Evolutionary conservation across 305 asterid genomes (phyloP), one percentile per base, ranked within the genome.

Genomic region (Euphrasia arctica): DNA sequence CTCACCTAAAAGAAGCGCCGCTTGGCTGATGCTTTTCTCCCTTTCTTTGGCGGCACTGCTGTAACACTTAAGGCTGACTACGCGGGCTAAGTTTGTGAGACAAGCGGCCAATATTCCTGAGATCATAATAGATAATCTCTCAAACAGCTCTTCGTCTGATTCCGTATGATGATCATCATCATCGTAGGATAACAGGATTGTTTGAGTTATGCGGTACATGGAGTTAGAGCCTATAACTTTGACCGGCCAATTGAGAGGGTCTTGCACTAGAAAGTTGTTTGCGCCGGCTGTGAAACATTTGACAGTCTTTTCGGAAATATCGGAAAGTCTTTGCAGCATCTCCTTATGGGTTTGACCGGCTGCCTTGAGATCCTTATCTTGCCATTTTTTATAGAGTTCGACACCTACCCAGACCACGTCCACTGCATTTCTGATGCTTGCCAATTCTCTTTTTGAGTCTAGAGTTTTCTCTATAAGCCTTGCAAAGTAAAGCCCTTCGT

Each of bases 211-310:
- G 14, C 78, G 61, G 68, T 81, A 78, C 82, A 81, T 81, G 12
- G 83, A 73, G 31, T 74, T 73, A 18, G 86, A 83, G 28, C 83
- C 81, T 43, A 72, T 65, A 8, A 74, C 74, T 36, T 67, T 78
- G 54, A 29, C 67, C 1, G 83, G 82, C 79, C 86, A 78, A 13
- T 70, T 70, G 8, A 22, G 65, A 14, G 83, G 81, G 62, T 78
- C 62, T 12, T 67, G 69, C 74, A 68, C 64, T 2, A 65, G 48
- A 2, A 28, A 1, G 62, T 66, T 66, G 0, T 14, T 62, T 2
- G 42, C 7, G 1, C 10, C 56, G 0, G 15, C 28, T 59, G 52
- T 67, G 72, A 77, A 74, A 18, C 72, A 62, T 0, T 0, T 9
- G 1, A 81, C 54, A 0, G 52, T 70, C 62, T 55, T 60, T 34